A percentile compares a stretch with the other conserved stretches of the same genome.
Conservation (phyloP, 352 stramenopile genomes). For the Globisporangium echinulatum region DNA sequence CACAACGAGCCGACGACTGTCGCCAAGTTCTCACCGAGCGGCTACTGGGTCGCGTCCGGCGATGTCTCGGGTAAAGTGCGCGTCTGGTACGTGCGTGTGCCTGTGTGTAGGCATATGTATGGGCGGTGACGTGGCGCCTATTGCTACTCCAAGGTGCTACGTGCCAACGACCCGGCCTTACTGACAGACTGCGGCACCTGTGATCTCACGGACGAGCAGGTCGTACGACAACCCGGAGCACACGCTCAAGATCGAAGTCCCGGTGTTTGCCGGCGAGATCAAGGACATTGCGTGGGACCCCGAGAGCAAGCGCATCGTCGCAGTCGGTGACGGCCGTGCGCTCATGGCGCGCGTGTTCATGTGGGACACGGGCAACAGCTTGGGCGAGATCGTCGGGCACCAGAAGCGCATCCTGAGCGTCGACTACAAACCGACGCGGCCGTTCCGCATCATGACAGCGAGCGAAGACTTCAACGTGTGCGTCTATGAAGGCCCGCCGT, state of each 20-base stretch:
- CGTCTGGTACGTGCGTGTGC: slow-evolving; percentile 74
- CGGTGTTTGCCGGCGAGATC: slow-evolving; percentile 86
- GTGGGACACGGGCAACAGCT: slow-evolving; percentile 96
- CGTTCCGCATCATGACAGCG: slow-evolving; percentile 93
- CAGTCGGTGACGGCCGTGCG: slow-evolving; percentile 78
- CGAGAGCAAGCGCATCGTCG: slow-evolving; percentile 93
- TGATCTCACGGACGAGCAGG: slow-evolving; percentile 13
- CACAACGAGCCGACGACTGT: slow-evolving; percentile 90
- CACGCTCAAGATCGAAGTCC: slow-evolving; percentile 91
- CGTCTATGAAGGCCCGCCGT: slow-evolving; percentile 94
- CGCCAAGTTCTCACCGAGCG: slow-evolving; percentile 92
- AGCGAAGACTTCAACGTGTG: slow-evolving; percentile 94
- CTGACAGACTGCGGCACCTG: too few relatives aligned
- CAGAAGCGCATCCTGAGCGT: slow-evolving; percentile 90
- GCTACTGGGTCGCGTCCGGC: slow-evolving; percentile 92
- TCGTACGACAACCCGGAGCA: slow-evolving; percentile 97
- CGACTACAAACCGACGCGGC: slow-evolving; percentile 90
- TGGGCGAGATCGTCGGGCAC: slow-evolving; percentile 93
- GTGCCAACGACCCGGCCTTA: too few relatives aligned
- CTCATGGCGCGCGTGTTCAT: slow-evolving; percentile 88
- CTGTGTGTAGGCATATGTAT: neutral
- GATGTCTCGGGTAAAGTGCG: slow-evolving; percentile 90
- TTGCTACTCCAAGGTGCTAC: too few relatives aligned
- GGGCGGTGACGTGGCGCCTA: too few relatives aligned
- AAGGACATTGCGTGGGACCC: slow-evolving; percentile 94